Percentiles rank a stretch among this genome's conserved stretches.
phyloP scores from a whole-genome alignment of 805 yeast species.

The Blastobotrys chiropterorum region DNA sequence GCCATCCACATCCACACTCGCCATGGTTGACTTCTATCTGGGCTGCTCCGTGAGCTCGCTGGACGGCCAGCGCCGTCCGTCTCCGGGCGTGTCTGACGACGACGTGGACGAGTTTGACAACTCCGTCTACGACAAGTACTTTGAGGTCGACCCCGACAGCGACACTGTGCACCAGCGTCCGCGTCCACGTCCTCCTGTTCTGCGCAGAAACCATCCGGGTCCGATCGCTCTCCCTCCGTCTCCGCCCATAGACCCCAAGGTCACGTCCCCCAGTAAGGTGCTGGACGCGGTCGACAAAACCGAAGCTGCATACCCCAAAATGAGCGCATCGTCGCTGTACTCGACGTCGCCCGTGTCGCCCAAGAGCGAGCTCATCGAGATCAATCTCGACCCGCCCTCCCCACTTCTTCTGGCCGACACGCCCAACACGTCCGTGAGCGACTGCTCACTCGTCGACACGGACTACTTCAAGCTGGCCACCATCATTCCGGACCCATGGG shows the following conservation, averaged over 20 bases:
- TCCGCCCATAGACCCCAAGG: background rate
- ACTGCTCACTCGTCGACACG: background rate
- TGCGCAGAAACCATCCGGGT: background rate
- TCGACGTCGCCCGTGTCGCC: constrained; percentile 10
- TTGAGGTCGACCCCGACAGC: background rate
- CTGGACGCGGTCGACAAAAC: background rate
- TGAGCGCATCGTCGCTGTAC: background rate
- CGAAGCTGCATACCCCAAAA: background rate
- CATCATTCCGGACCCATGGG: constrained; percentile 8
- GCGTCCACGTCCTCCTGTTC: background rate
- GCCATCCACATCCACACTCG: background rate
- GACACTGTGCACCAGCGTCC: background rate
- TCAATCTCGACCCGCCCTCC: constrained; percentile 18
- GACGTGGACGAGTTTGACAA: background rate
- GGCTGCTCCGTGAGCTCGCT: background rate
- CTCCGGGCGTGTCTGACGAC: background rate
- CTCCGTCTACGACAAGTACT: constrained; percentile 1
- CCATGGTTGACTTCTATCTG: background rate
- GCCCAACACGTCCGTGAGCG: background rate
- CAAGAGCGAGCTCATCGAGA: background rate
- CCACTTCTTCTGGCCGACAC: constrained; percentile 15
- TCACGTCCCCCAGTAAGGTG: background rate
- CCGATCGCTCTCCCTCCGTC: background rate
- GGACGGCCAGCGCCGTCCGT: background rate
- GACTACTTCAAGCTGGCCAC: constrained; percentile 7